Percentiles rank a stretch among this genome's conserved stretches.
phyloP scores from a whole-genome alignment of 768 basidiomycete genomes.

The Rhodotorula taiwanensis region DNA sequence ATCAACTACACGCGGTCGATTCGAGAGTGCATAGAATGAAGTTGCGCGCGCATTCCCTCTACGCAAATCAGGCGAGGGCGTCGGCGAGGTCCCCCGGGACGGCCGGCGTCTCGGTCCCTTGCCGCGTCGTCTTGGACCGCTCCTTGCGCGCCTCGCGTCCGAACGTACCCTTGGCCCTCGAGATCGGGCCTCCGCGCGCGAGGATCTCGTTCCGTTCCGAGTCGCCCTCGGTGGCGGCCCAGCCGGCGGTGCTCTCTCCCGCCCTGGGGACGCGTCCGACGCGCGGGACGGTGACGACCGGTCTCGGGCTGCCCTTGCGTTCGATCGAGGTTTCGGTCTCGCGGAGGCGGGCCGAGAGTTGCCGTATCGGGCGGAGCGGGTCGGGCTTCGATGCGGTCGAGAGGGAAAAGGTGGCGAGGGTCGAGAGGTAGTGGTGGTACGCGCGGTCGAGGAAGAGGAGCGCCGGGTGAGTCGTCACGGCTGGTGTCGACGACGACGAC shows the following conservation, averaged over 20 bases:
- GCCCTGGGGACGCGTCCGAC: slow-evolving; percentile 14
- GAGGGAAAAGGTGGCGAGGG: slow-evolving; percentile 31
- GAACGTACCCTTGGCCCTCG: slow-evolving; percentile 8
- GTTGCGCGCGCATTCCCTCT: too few relatives aligned
- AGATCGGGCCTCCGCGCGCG: slow-evolving; percentile 15
- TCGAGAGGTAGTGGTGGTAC: slow-evolving; percentile 36
- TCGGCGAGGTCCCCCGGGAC: not conserved
- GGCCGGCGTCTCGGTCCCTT: not conserved
- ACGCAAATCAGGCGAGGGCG: too few relatives aligned
- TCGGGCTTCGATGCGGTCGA: slow-evolving; percentile 8
- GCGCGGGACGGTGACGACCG: slow-evolving; percentile 27
- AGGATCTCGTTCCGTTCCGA: too few relatives aligned
- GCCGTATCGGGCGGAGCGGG: slow-evolving; percentile 6
- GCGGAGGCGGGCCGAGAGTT: slow-evolving; percentile 25
- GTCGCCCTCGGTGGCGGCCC: slow-evolving; percentile 1
- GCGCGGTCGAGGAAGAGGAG: slow-evolving; percentile 34
- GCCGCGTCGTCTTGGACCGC: not conserved
- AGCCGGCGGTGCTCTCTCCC: slow-evolving; percentile 18
- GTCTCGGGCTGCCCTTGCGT: slow-evolving; percentile 6
- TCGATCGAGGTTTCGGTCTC: slow-evolving; percentile 5
- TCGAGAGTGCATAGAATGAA: too few relatives aligned
- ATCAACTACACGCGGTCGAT: too few relatives aligned
- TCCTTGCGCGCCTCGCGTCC: slow-evolving; percentile 8
- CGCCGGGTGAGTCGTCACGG: slow-evolving; percentile 4
- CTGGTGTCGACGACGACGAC: not conserved